A percentile compares a stretch with the other conserved stretches of the same genome.
phyloP scores from a whole-genome alignment of 768 basidiomycete species.

The Lyophyllum atratum region DNA sequence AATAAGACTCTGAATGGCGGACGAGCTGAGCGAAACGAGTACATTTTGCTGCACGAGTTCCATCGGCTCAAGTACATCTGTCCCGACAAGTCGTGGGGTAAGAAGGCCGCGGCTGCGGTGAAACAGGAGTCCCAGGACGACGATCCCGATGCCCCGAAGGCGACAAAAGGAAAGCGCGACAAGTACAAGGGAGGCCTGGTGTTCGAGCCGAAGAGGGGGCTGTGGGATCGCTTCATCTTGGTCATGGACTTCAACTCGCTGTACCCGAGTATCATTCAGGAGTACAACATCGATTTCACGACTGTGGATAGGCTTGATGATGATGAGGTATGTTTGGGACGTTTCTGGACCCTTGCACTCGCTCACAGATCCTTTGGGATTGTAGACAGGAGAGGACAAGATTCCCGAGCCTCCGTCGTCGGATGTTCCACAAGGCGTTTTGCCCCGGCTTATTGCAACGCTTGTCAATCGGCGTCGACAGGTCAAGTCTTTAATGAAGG shows the following conservation, averaged over 20 bases:
- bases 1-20: constrained; percentile 97
- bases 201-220: constrained; percentile 91
- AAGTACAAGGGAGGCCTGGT: constrained; percentile 99
- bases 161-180: constrained; percentile 74
- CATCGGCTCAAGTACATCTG: constrained; percentile 94
- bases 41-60: constrained; percentile 97
- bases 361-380: constrained; percentile 2
- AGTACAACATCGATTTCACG: constrained; percentile 99
- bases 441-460: constrained; percentile 97
- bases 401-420: constrained; percentile 86
- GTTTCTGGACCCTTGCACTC: background rate
- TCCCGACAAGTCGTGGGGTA: constrained; percentile 90
- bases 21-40: constrained; percentile 98
- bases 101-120: constrained; percentile 56
- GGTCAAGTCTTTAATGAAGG: constrained; percentile 96
- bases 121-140: constrained; percentile 53
- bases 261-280: constrained; percentile 99
- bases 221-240: constrained; percentile 96
- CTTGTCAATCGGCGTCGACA: constrained; percentile 87
- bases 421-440: constrained; percentile 77
- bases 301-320: constrained; percentile 79
- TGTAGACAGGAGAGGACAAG: constrained; percentile 67
- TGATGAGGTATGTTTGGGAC: constrained; percentile 44
- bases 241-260: constrained; percentile 99
- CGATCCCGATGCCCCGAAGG: constrained; percentile 59